phyloP scores from a whole-genome alignment of 2,329 filamentous ascomycete genomes.

The Aspergillus proliferans region DNA sequence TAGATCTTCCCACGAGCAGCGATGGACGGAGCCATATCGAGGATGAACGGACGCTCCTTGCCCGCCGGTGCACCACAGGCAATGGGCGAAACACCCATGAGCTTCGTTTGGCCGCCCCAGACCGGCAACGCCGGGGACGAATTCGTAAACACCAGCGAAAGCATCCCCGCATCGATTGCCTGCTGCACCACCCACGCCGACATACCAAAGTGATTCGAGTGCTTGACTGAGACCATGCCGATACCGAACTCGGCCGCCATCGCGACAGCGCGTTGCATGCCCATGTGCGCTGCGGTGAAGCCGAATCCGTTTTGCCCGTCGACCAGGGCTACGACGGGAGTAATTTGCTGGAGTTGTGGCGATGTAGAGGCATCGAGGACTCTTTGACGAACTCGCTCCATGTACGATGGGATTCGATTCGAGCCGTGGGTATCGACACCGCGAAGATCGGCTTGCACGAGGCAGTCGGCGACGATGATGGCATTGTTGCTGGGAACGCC shows the following conservation, averaged over 20 bases:
- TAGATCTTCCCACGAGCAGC: conserved; percentile 43
- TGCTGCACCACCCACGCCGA: conserved; percentile 73
- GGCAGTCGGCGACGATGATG: conserved; percentile 57
- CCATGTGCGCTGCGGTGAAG: conserved; percentile 61
- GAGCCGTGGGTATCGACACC: conserved; percentile 75
- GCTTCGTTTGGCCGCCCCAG: conserved; percentile 61
- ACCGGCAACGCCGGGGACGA: conserved; percentile 66
- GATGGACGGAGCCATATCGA: conserved; percentile 44
- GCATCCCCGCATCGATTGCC: conserved; percentile 65
- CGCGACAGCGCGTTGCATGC: conserved; percentile 61
- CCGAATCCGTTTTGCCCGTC: conserved; percentile 68
- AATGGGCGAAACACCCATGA: conserved; percentile 69
- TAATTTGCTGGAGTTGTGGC: conserved; percentile 56
- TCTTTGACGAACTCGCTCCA: conserved; percentile 63
- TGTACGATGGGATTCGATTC: conserved; percentile 72
- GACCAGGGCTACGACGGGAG: conserved; percentile 64
- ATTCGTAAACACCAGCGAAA: conserved; percentile 66
- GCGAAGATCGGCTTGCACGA: conserved; percentile 68
- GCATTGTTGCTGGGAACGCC: conserved; percentile 56
- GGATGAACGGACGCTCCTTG: conserved; percentile 51
- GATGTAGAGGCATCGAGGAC: conserved; percentile 58
- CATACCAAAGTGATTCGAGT: conserved; percentile 82
- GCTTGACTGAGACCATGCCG: conserved; percentile 68
- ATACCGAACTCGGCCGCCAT: conserved; percentile 62
- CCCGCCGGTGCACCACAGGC: conserved; percentile 67